Base-by-base conservation (phyloP, 768 basidiomycete genomes). In the Botryobasidium botryosum region DNA sequence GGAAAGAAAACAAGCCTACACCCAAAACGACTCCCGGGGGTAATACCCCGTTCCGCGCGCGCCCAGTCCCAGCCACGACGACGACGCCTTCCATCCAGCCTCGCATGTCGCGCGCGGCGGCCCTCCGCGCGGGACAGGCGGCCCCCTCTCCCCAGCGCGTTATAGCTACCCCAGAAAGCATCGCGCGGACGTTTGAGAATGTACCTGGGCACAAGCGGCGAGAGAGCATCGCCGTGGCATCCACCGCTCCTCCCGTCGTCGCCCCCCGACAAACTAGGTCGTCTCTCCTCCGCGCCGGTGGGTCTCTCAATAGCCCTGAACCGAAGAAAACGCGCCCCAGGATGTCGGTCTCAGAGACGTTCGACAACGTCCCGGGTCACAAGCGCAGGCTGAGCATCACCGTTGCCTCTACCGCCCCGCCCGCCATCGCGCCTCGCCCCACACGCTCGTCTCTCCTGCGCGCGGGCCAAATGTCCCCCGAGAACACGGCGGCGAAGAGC, bases 381-480 rank as follows among this genome's bases (percentile, higher is more conserved):
- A 55, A 55, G 39, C 51, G 51, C 27, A 45, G 47, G 17, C 23
- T 39, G 32, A 44, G 42, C 2, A 53, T 55, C 26, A 24, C 40
- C 6, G 54, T 55, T 2, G 51, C 54, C 12, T 49, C 47, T 28
- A 53, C 53, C 20, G 54, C 54, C 24, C 58, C 65, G 17, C 85
- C 85, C 0, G 72, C 75, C 51, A 85, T 86, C 43, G 68, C 74
- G 5, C 85, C 85, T 0, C 79, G 85, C 40, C 77, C 74, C 45
- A 82, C 82, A 3, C 71, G 72, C 38, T 76, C 82, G 0, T 79
- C 85, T 0, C 71, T 75, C 3, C 67, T 88, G 4, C 77, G 85
- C 32, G 74, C 74, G 2, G 82, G 81, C 6, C 28, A 37, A 23
- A n/a, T n/a, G n/a, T n/a, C n/a, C n/a, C n/a, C n/a, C n/a, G n/a